Conservation (phyloP, 2,329 filamentous ascomycete species). For the Pseudogymnoascus sp. region DNA sequence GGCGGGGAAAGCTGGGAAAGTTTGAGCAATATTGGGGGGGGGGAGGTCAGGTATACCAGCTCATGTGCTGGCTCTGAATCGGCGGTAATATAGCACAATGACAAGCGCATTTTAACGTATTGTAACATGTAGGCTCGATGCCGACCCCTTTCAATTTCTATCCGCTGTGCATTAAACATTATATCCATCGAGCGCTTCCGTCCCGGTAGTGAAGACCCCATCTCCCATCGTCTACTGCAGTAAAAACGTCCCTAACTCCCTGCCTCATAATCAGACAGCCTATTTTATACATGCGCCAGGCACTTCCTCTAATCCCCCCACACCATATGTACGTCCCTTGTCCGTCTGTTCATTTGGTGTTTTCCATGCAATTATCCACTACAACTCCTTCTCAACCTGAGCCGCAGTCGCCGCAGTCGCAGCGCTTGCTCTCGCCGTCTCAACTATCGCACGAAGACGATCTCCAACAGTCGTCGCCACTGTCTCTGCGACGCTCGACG, state of each 20-base stretch:
- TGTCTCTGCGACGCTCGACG: conserved; percentile 19
- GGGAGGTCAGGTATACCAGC: neutral
- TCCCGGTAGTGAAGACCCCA: neutral
- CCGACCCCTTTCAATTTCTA: neutral
- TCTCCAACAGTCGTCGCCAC: conserved; percentile 20
- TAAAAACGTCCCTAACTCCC: neutral
- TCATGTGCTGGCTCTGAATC: neutral
- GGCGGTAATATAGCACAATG: neutral
- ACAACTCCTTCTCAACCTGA: conserved; percentile 23
- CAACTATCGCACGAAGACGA: conserved; percentile 19
- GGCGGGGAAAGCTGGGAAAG: conserved; percentile 24
- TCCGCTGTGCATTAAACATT: conserved; percentile 1
- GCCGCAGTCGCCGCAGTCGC: conserved; percentile 13
- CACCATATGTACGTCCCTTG: neutral
- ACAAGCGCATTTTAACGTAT: neutral
- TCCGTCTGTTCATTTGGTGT: neutral
- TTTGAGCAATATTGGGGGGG: neutral
- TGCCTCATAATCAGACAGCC: neutral
- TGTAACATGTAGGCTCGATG: neutral
- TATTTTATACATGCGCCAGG: conserved; percentile 1
- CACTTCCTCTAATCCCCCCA: neutral
- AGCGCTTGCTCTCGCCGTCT: conserved; percentile 12
- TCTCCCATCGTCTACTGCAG: neutral
- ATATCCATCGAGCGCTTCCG: neutral
- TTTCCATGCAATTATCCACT: neutral